Base-by-base conservation (phyloP, 768 basidiomycete genomes). In the Leccinellum albellum region DNA sequence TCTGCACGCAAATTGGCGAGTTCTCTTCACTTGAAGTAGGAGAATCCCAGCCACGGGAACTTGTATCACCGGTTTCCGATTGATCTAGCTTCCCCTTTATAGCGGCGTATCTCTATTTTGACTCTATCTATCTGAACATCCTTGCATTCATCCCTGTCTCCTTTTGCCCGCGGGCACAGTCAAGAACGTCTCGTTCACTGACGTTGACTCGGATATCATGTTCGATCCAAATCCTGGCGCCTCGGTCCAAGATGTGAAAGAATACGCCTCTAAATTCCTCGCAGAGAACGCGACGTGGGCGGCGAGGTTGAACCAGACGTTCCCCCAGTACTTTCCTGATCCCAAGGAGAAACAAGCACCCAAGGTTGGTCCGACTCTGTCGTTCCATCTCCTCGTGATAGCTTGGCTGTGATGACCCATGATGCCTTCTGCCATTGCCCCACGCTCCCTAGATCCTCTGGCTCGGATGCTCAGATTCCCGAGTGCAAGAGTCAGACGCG, bases 401-500 rank as follows among this genome's bases (percentile, higher is more conserved):
- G 8, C 29, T n/a, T n/a, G n/a, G n/a, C n/a, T n/a, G n/a, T n/a
- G n/a, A n/a, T 40, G 23, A 46, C n/a, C 50, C 12, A 6, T 17
- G n/a, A 9, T 6, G 20, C 13, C n/a, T 37, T 37, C 37, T n/a
- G n/a, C n/a, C n/a, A n/a, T n/a, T n/a, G n/a, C n/a, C 13, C 15
- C 13, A 23, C 21, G 12, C 12, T 2, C 26, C 12, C 20, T 40
- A 89, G 88, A 76, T 86, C 12, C 81, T 89, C 63, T 91, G 87
- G 88, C 82, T 91, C 66, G 87, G 88, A 50, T 91, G 88, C 70
- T 81, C 91, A 35, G 93, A 95, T 70, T 94, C 91, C 12, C 79
- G 93, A 60, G 88, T 93, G 3, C 91, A 90, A 20, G 91, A 92
- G 70, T 83, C 83, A 33, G 86, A 89, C 61, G 75, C 89, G 55